phyloP scores from a whole-genome alignment of 352 stramenopile genomes.

The Pythium phragmiticola region DNA sequence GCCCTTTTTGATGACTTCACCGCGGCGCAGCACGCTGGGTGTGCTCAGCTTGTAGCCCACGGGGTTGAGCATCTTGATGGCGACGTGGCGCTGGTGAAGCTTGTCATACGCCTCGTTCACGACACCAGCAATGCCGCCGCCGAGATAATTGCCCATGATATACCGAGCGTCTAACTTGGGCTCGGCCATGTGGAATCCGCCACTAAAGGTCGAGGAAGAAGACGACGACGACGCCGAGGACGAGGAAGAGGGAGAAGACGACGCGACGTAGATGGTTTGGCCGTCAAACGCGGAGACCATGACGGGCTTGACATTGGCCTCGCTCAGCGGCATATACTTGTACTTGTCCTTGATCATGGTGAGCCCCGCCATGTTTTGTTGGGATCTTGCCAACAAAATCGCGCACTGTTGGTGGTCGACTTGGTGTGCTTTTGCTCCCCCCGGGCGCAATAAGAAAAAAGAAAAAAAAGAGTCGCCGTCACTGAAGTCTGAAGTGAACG shows the following conservation, averaged over 20 bases:
- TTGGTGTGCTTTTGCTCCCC: no score
- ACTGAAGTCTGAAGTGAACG: background rate
- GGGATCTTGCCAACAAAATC: background rate
- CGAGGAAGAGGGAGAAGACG: constrained; percentile 2
- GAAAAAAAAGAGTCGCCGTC: constrained; percentile 11
- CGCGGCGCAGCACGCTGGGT: constrained; percentile 65
- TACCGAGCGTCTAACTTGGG: constrained; percentile 43
- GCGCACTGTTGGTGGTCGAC: background rate
- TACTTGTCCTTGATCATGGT: constrained; percentile 34
- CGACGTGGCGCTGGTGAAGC: constrained; percentile 77
- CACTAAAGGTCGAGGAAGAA: background rate
- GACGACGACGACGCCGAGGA: background rate
- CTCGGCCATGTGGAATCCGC: constrained; percentile 10
- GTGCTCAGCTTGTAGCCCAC: constrained; percentile 93
- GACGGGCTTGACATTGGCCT: constrained; percentile 74
- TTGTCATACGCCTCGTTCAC: constrained; percentile 91
- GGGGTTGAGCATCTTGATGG: constrained; percentile 97
- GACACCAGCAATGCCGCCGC: constrained; percentile 89
- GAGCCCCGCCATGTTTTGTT: constrained; percentile 23
- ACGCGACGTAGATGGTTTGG: constrained; percentile 61
- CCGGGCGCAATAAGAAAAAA: background rate
- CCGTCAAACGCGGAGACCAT: constrained; percentile 80
- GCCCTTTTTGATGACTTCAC: constrained; percentile 84
- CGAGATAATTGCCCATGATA: constrained; percentile 91
- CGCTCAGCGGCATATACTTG: constrained; percentile 88